Evolutionary conservation across 768 basidiomycete genomes (phyloP).

Genomic region (Trametes cingulata): DNA sequence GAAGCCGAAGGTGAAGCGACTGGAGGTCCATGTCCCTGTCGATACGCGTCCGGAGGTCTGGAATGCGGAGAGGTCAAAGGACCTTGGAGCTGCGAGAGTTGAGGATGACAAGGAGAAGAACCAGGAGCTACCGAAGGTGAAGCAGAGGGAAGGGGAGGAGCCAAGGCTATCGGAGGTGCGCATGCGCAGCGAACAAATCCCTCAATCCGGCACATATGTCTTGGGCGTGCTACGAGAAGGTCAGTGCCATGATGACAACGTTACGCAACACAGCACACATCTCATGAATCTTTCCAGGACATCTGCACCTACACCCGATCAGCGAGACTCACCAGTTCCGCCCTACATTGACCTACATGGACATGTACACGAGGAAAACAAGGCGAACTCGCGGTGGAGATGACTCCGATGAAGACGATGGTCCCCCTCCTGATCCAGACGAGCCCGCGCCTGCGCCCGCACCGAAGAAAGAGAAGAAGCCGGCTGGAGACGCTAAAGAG

Average conservation of each 20-base stretch:
- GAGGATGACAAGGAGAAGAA: conserved; percentile 83
- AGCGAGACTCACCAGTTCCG: conserved; percentile 79
- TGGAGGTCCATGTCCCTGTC: conserved; percentile 82
- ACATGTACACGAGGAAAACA: conserved; percentile 64
- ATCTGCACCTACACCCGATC: conserved; percentile 77
- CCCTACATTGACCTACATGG: conserved; percentile 80
- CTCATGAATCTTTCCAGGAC: conserved; percentile 43
- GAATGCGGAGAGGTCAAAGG: conserved; percentile 69
- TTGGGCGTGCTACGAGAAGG: conserved; percentile 78
- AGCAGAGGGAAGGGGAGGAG: conserved; percentile 52
- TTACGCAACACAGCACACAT: neutral
- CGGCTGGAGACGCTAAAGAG: conserved; percentile 62
- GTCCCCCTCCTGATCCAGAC: conserved; percentile 79
- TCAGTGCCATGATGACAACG: conserved; percentile 32
- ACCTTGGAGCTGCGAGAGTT: conserved; percentile 61
- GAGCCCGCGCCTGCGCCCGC: conserved; percentile 52
- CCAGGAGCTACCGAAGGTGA: conserved; percentile 49
- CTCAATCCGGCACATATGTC: conserved; percentile 66
- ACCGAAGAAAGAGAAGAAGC: conserved; percentile 61
- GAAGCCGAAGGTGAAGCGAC: conserved; percentile 59
- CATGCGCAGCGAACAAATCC: conserved; percentile 70
- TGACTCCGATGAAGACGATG: conserved; percentile 77
- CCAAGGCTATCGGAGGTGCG: conserved; percentile 69
- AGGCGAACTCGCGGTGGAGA: conserved; percentile 52
- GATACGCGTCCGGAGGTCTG: conserved; percentile 81